Conservation (phyloP, 345 rosid species). For the Hirschfeldia incana region DNA sequence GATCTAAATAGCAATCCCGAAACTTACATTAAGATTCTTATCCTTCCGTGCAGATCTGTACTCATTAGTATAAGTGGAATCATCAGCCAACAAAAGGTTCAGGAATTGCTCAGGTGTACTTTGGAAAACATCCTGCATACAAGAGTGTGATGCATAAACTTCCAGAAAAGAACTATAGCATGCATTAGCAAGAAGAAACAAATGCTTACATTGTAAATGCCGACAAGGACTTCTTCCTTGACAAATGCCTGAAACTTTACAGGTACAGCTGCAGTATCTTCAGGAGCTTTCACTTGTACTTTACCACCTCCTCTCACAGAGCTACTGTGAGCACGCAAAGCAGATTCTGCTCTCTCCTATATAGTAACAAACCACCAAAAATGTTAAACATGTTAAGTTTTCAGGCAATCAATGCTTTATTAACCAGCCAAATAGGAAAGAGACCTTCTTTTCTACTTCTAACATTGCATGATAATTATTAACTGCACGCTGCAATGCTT, state of each 20-base stretch:
- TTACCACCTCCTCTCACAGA: conserved; percentile 61
- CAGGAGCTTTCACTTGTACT: conserved; percentile 47
- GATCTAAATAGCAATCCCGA: conserved; percentile 6
- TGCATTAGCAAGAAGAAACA: neutral
- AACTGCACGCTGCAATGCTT: conserved; percentile 74
- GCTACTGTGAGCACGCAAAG: conserved; percentile 90
- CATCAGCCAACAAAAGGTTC: conserved; percentile 62
- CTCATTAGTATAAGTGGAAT: conserved; percentile 62
- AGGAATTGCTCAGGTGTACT: conserved; percentile 73
- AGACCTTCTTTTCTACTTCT: conserved; percentile 95
- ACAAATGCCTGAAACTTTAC: conserved; percentile 67
- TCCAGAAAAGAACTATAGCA: conserved; percentile 3
- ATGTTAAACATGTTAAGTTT: neutral
- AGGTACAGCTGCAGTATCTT: conserved; percentile 50
- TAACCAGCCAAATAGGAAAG: neutral
- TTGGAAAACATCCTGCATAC: conserved; percentile 68
- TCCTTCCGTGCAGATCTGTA: conserved; percentile 78
- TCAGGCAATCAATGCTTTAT: neutral
- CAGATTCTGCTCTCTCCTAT: conserved; percentile 87
- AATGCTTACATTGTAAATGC: conserved; percentile 60
- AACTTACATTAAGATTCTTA: conserved; percentile 71
- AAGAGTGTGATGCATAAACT: conserved; percentile 15
- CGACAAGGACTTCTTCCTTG: conserved; percentile 87
- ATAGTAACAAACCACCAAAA: conserved; percentile 30
- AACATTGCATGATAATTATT: conserved; percentile 68